Evolutionary conservation across 2,329 filamentous ascomycete genomes (phyloP), one percentile per base, ranked within the genome.

Genomic region (Penicillium sp.): DNA sequence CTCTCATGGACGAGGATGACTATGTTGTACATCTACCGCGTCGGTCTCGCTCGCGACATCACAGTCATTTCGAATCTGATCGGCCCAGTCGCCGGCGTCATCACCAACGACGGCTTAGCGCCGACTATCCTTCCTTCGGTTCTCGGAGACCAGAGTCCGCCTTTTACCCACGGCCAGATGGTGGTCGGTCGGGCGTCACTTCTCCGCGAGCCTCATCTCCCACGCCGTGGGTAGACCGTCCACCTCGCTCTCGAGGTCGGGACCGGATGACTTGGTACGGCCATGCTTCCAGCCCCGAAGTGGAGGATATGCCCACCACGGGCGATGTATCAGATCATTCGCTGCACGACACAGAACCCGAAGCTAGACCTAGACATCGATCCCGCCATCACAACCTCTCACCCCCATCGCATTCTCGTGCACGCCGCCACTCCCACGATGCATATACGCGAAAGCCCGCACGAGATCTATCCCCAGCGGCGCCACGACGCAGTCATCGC

Each of bases 401-500:
- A 8, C 60, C 60, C 1, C 51, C 51, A 4, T 43, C 50, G 3
- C 23, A 48, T 10, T 43, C 48, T 13, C 48, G 56, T 15, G 48
- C 56, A 4, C 59, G 64, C 16, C 60, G 62, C 4, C 64, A 65
- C 45, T 66, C 62, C 3, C 65, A 68, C 30, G 65, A 68, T 31
- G 55, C 62, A 5, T 65, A 64, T 31, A 54, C 44, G 3, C 56
- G 60, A 14, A 54, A 51, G 44, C 59, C 58, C 2, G 46, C 50
- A 10, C 51, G 57, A 27, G 59, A 64, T 7, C 35, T 56, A 3
- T 64, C 61, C 0, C 55, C 62, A 4, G 19, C 41, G 18, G 43
- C 41, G 7, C 38, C 48, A 4, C 34, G 32, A 8, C 41, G 41
- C 20, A 40, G 41, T 8, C 36, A 35, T 11, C 35, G 36, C 3